Percentiles rank a stretch among this genome's conserved stretches.
These are phyloP conservation scores for Haematococcus lacustris DNA, from an alignment of 139 green algal species.

Conservation along the genomic window DNA sequence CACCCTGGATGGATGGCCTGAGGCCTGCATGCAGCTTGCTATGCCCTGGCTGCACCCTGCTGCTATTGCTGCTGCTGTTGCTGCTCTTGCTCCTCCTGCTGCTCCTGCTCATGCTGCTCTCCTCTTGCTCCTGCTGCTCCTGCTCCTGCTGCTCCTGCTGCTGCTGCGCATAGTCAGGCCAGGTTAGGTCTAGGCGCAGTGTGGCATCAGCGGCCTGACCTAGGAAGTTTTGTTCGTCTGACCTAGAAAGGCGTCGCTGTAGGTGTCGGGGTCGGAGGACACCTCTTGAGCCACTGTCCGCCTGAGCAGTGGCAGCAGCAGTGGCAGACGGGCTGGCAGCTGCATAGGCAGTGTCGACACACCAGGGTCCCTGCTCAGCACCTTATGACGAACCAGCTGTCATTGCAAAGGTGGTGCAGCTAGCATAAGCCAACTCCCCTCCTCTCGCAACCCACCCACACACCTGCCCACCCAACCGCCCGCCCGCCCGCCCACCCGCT, in stretches of 20 bases:
- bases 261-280: conserved; percentile 28
- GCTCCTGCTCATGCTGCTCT: not conserved
- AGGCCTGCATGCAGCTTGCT: not conserved
- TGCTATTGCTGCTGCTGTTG: not conserved
- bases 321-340: not conserved
- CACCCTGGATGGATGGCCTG: not conserved
- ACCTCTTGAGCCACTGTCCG: conserved; percentile 40
- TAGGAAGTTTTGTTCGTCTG: not conserved
- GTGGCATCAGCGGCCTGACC: too few species aligned
- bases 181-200: too few species aligned
- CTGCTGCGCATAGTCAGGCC: too few species aligned
- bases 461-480: too few species aligned
- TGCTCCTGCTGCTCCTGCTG: not conserved
- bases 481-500: too few species aligned
- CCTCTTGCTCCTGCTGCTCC: not conserved
- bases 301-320: not conserved
- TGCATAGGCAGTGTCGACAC: too few species aligned
- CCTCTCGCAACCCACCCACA: too few species aligned
- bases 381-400: not conserved
- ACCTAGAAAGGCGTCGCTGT: conserved; percentile 43
- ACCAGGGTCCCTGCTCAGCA: not conserved
- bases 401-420: not conserved
- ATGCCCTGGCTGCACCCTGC: not conserved
- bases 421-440: too few species aligned
- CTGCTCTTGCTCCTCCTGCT: not conserved